Conservation (phyloP, 768 basidiomycete species). For the Termitomyces titanicus region DNA sequence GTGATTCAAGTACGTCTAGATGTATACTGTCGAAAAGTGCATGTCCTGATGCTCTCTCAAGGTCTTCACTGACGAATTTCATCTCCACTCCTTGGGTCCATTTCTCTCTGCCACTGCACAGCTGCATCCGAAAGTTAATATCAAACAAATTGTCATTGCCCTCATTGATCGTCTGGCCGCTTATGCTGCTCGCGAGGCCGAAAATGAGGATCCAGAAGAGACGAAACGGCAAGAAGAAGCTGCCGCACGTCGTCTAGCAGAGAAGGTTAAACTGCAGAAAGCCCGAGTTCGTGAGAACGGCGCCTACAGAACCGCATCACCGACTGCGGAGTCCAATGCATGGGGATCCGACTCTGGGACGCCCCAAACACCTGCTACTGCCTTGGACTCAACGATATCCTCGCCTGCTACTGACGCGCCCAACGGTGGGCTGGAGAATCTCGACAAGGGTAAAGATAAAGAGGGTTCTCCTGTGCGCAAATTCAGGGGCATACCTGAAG, state of each 20-base stretch:
- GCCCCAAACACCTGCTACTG: slow-evolving; percentile 30
- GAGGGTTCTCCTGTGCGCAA: slow-evolving; percentile 61
- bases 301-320: slow-evolving; percentile 27
- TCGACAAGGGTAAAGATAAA: slow-evolving; percentile 57
- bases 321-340: slow-evolving; percentile 36
- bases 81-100: slow-evolving; percentile 90
- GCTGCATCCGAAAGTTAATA: slow-evolving; percentile 96
- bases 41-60: slow-evolving; percentile 23
- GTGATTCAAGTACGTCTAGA: slow-evolving; percentile 82
- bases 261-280: slow-evolving; percentile 77
- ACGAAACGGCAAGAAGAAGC: slow-evolving; percentile 92
- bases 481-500: slow-evolving; percentile 92
- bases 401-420: slow-evolving; percentile 22
- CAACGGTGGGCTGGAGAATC: slow-evolving; percentile 22
- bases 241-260: slow-evolving; percentile 82
- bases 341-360: slow-evolving; percentile 38
- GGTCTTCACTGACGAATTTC: slow-evolving; percentile 99
- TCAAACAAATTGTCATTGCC: slow-evolving; percentile 97
- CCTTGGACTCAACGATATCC: slow-evolving; percentile 25
- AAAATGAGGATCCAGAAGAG: slow-evolving; percentile 94
- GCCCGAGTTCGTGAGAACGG: slow-evolving; percentile 55
- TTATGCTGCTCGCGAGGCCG: slow-evolving; percentile 95
- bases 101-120: slow-evolving; percentile 96
- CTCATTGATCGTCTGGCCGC: slow-evolving; percentile 94
- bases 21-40: neutral